Conservation (phyloP, 1,139 yeast species). For the Yamadazyma jaroonii region DNA sequence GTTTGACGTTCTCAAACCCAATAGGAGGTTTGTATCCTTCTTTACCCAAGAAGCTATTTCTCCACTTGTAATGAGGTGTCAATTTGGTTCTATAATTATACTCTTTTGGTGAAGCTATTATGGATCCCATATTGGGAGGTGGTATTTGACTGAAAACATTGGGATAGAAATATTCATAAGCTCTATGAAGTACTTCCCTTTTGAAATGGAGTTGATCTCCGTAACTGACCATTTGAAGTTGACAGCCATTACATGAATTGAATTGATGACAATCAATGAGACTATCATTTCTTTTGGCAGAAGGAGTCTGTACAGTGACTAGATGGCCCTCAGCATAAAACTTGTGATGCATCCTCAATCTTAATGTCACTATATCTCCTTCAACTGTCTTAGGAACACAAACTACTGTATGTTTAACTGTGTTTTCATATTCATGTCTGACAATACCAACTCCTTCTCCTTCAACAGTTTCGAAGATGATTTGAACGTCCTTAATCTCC, state of each 20-base stretch:
- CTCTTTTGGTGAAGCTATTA: slow-evolving; percentile 50
- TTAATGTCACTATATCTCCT: slow-evolving; percentile 35
- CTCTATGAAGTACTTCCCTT: slow-evolving; percentile 27
- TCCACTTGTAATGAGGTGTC: slow-evolving; percentile 88
- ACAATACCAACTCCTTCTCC: slow-evolving; percentile 41
- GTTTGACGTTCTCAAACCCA: slow-evolving; percentile 32
- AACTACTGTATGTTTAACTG: slow-evolving; percentile 23
- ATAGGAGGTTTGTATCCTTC: slow-evolving; percentile 14
- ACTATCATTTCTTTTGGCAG: slow-evolving; percentile 22
- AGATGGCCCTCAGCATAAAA: slow-evolving; percentile 32
- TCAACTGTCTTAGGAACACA: slow-evolving; percentile 37
- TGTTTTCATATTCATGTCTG: slow-evolving; percentile 16
- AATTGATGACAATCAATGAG: slow-evolving; percentile 64
- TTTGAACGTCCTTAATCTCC: slow-evolving; percentile 20
- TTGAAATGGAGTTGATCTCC: slow-evolving; percentile 37
- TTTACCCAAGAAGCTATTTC: neutral
- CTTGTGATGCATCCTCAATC: slow-evolving; percentile 28
- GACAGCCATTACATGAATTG: slow-evolving; percentile 61
- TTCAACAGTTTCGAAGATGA: slow-evolving; percentile 29
- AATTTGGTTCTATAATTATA: slow-evolving; percentile 83
- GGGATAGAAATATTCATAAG: slow-evolving; percentile 36
- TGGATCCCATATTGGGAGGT: slow-evolving; percentile 11
- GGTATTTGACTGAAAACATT: slow-evolving; percentile 13
- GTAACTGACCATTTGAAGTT: slow-evolving; percentile 42
- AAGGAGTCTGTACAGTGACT: slow-evolving; percentile 16